Percentiles rank a stretch among this genome's conserved stretches.
These are phyloP conservation scores for Erodium moschatum DNA, from an alignment of 441 rosid genomes.

Conservation along the genomic window DNA sequence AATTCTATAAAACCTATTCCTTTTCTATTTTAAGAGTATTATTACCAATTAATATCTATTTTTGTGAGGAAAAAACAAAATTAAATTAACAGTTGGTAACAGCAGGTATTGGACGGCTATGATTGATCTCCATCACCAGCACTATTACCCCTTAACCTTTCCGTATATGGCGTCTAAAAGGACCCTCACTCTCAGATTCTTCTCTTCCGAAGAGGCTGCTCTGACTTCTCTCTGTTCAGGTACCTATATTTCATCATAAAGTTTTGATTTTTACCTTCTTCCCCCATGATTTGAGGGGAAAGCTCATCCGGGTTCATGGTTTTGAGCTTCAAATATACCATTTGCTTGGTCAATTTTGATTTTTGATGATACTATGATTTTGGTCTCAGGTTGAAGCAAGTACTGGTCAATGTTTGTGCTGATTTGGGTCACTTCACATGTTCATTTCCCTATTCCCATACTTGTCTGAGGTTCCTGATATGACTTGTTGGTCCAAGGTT, in stretches of 20 bases:
- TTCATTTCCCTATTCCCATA: background rate
- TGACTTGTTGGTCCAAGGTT: background rate
- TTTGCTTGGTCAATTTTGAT: background rate
- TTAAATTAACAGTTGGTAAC: background rate
- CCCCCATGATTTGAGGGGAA: background rate
- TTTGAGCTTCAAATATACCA: background rate
- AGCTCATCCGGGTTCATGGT: background rate
- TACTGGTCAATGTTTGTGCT: slow-evolving; percentile 3
- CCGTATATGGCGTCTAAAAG: background rate
- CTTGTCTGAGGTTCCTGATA: background rate
- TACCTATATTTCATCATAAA: background rate
- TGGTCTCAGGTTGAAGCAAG: slow-evolving; percentile 6
- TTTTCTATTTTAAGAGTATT: no score
- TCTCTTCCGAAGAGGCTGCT: background rate
- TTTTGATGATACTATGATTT: background rate
- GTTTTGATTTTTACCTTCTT: background rate
- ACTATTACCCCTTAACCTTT: background rate
- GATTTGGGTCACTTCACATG: background rate
- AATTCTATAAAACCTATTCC: no score
- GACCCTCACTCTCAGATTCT: background rate
- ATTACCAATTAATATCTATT: no score
- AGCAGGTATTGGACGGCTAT: background rate
- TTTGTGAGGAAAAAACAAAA: background rate
- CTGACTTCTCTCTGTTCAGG: background rate
- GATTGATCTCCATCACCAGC: slow-evolving; percentile 1